Evolutionary conservation across 306 rosid species (phyloP).

Genomic region (Begonia loranthoides): DNA sequence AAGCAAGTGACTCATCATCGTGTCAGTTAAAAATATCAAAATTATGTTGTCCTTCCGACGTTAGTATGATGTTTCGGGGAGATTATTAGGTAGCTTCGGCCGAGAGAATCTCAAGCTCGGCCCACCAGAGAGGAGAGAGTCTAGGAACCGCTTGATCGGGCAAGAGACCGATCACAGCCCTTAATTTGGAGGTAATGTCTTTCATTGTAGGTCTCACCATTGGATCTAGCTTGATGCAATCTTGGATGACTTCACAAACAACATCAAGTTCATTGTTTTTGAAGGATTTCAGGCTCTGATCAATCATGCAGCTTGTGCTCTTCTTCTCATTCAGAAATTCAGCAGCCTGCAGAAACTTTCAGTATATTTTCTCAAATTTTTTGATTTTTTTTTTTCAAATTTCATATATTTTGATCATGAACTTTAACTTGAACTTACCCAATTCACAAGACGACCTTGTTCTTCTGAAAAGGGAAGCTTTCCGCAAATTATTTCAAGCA

Average conservation of each 20-base stretch:
- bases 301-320: conserved; percentile 45
- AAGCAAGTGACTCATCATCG: too few species aligned
- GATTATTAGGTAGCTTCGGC: conserved; percentile 52
- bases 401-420: too few species aligned
- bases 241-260: conserved; percentile 72
- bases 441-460: conserved; percentile 36
- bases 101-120: conserved; percentile 90
- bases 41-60: too few species aligned
- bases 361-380: too few species aligned
- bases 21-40: too few species aligned
- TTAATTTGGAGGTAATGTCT: conserved; percentile 38
- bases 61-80: too few species aligned
- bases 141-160: conserved; percentile 86
- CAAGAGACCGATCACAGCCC: conserved; percentile 35
- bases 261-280: conserved; percentile 55
- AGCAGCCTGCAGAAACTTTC: conserved; percentile 34
- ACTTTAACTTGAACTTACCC: conserved; percentile 31
- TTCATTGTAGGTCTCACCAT: conserved; percentile 70
- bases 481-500: conserved; percentile 70
- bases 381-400: too few species aligned
- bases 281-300: conserved; percentile 51
- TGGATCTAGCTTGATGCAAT: conserved; percentile 54
- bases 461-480: conserved; percentile 46
- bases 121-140: conserved; percentile 99
- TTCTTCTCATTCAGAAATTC: conserved; percentile 51